These are phyloP conservation scores for Primulina tabacum DNA, from an alignment of 257 asterid species.

Conservation along the genomic window DNA sequence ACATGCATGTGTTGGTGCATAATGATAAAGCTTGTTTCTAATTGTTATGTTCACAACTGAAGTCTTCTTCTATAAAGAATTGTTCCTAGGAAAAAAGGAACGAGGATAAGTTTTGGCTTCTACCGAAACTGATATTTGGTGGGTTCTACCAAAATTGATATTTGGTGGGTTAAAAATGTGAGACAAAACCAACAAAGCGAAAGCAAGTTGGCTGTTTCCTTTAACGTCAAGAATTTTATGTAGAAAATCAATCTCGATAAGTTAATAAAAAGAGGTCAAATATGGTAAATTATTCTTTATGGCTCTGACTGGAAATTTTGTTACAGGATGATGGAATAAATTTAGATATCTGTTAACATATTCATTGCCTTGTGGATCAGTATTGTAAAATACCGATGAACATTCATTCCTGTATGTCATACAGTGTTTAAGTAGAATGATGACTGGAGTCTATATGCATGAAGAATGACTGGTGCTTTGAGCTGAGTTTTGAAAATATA, in stretches of 20 bases:
- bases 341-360: not conserved
- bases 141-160: not conserved
- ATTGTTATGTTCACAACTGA: conserved; percentile 1
- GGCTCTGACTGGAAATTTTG: not conserved
- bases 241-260: conserved; percentile 3
- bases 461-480: conserved; percentile 4
- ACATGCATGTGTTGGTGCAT: not conserved
- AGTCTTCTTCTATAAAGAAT: conserved; percentile 8
- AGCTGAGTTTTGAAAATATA: conserved; percentile 16
- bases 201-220: conserved; percentile 8
- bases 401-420: not conserved
- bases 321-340: not conserved
- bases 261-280: not conserved
- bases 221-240: not conserved
- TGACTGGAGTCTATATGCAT: not conserved
- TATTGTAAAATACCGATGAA: not conserved
- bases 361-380: not conserved
- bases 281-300: conserved; percentile 14
- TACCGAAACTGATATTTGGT: conserved; percentile 10
- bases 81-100: conserved; percentile 7
- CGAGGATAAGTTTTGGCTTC: conserved; percentile 2
- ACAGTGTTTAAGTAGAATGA: not conserved
- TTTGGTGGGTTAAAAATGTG: conserved; percentile 10
- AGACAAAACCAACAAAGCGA: conserved; percentile 3
- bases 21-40: conserved; percentile 11